Evolutionary conservation across 305 asterid species (phyloP).

Genomic region (Fraxinus greggii): DNA sequence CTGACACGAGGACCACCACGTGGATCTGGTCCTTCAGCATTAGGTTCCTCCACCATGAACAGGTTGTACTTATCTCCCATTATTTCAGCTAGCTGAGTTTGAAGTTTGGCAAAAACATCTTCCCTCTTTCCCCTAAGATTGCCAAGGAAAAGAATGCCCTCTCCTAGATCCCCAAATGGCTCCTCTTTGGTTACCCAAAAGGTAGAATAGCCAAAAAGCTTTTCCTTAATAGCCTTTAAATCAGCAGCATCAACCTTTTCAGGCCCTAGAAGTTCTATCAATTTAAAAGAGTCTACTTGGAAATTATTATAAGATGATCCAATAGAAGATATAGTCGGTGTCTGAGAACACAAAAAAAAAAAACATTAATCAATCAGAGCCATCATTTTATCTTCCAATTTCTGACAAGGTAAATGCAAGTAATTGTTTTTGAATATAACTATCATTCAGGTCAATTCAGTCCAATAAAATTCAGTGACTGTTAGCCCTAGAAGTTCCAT

Average conservation of each 20-base stretch:
- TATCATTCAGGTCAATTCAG: background rate
- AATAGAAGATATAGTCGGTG: constrained; percentile 43
- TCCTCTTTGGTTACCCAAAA: constrained; percentile 93
- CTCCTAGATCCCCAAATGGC: constrained; percentile 87
- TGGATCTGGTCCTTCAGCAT: constrained; percentile 84
- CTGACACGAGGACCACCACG: constrained; percentile 98
- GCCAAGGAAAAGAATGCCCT: constrained; percentile 87
- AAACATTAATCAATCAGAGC: constrained; percentile 8
- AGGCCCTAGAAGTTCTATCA: constrained; percentile 92
- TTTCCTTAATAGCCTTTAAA: constrained; percentile 73
- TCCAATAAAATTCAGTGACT: background rate
- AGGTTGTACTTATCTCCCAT: constrained; percentile 88
- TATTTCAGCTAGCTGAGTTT: constrained; percentile 61
- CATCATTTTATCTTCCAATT: constrained; percentile 19
- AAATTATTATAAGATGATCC: constrained; percentile 68
- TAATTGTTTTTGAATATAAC: background rate
- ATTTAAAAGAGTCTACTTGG: constrained; percentile 86
- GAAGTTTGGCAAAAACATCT: constrained; percentile 78
- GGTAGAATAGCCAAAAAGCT: constrained; percentile 89
- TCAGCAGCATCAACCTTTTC: constrained; percentile 87
- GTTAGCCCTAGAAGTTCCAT: constrained; percentile 80
- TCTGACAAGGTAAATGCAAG: background rate
- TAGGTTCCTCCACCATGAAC: constrained; percentile 96
- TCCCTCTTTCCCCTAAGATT: constrained; percentile 88
- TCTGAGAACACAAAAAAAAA: constrained; percentile 38